These are phyloP conservation scores for Phytophthora aleatoria DNA, from an alignment of 352 stramenopile species.

Conservation along the genomic window DNA sequence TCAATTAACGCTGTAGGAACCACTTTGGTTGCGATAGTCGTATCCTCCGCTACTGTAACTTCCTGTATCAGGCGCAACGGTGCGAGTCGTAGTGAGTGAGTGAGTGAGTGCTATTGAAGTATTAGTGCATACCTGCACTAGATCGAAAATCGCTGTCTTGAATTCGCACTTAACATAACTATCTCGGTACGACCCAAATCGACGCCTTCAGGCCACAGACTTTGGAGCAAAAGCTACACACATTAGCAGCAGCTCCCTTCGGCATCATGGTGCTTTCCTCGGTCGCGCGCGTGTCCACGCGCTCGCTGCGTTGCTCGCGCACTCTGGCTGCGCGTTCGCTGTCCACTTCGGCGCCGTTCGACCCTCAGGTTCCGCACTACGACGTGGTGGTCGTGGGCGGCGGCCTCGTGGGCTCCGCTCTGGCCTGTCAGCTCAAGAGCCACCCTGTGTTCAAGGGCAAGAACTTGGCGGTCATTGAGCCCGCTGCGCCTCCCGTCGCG, in stretches of 20 bases:
- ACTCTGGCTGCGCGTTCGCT: conserved; percentile 16
- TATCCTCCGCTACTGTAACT: too few relatives aligned
- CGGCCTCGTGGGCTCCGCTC: conserved; percentile 80
- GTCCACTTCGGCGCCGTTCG: conserved; percentile 28
- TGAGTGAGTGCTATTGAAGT: too few relatives aligned
- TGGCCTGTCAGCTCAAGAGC: conserved; percentile 84
- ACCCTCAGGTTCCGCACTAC: conserved; percentile 55
- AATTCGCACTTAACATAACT: conserved; percentile 12
- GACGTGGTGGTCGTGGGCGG: conserved; percentile 87
- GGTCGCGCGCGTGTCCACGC: conserved; percentile 27
- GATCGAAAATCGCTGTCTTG: too few relatives aligned
- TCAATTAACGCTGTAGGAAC: too few relatives aligned
- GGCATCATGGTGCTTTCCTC: conserved; percentile 35
- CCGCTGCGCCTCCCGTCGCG: conserved; percentile 41
- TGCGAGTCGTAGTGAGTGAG: too few relatives aligned
- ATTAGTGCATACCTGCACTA: too few relatives aligned
- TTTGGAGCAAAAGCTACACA: conserved; percentile 31
- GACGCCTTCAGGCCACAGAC: conserved; percentile 35
- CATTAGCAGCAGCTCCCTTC: conserved; percentile 9
- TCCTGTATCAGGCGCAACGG: too few relatives aligned
- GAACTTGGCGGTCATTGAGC: conserved; percentile 79
- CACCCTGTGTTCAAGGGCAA: conserved; percentile 81
- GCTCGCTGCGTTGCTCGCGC: conserved; percentile 27
- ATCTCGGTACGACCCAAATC: conserved; percentile 7
- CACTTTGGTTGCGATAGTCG: too few relatives aligned